Conservation (phyloP, 352 stramenopile genomes). For the Globisporangium nodosum region DNA sequence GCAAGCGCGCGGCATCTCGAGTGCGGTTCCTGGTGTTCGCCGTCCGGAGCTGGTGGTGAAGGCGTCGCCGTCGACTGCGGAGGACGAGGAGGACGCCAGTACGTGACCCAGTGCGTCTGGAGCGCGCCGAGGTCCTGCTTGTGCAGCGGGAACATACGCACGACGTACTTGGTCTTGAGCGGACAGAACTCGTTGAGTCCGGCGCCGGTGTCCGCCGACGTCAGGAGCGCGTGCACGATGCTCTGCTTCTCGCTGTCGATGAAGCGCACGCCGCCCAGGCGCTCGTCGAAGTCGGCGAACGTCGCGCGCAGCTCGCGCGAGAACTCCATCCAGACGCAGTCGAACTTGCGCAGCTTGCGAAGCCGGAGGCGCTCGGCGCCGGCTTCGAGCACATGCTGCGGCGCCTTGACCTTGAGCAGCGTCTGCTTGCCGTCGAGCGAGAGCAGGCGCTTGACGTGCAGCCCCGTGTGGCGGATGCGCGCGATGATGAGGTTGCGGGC, state of each 20-base stretch:
- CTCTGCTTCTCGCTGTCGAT: conserved; percentile 80
- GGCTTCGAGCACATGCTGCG: conserved; percentile 54
- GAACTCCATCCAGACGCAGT: conserved; percentile 81
- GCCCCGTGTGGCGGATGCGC: conserved; percentile 49
- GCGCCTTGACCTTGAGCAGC: conserved; percentile 72
- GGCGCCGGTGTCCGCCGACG: conserved; percentile 22
- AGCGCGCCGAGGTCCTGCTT: conserved; percentile 70
- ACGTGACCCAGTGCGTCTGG: conserved; percentile 73
- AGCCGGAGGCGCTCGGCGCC: conserved; percentile 61
- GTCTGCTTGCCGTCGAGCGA: conserved; percentile 72
- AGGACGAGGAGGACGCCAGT: conserved; percentile 35
- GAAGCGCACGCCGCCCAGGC: conserved; percentile 38
- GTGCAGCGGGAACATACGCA: conserved; percentile 87
- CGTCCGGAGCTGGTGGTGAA: not conserved
- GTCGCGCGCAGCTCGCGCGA: conserved; percentile 56
- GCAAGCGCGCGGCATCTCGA: conserved; percentile 4
- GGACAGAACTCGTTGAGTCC: conserved; percentile 70
- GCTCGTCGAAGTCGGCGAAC: conserved; percentile 60
- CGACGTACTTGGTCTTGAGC: conserved; percentile 57
- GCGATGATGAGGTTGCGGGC: conserved; percentile 38
- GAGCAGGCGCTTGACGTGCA: conserved; percentile 67
- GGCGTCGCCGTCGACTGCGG: not conserved
- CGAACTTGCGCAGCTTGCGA: conserved; percentile 58
- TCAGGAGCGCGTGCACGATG: conserved; percentile 69
- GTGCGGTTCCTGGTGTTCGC: not conserved